A percentile compares a stretch with the other conserved stretches of the same genome.
Evolutionary conservation across 2,329 filamentous ascomycete species (phyloP).

Genomic region (Anisogramma anomala): DNA sequence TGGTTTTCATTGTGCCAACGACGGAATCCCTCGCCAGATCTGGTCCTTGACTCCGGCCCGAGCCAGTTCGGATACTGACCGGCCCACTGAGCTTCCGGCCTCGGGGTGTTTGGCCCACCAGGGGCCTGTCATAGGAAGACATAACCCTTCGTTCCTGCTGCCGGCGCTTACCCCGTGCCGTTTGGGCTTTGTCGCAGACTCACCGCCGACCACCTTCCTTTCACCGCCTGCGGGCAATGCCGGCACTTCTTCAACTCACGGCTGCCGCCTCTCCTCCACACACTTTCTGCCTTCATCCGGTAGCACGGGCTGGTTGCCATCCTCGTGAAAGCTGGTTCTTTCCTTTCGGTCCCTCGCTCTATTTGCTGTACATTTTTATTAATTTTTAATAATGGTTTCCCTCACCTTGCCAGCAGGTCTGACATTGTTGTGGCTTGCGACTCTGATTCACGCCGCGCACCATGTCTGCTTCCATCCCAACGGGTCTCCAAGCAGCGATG

Average conservation of each 20-base stretch:
- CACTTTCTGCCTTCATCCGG: neutral
- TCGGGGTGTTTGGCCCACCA: neutral
- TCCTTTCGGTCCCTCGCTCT: constrained; percentile 11
- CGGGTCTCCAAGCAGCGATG: constrained; percentile 4
- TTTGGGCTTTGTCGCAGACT: constrained; percentile 5
- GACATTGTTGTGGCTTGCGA: constrained; percentile 4
- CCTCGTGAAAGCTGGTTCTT: constrained; percentile 2
- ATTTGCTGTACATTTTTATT: neutral
- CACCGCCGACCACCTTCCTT: neutral
- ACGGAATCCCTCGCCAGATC: neutral
- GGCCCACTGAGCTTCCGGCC: no score
- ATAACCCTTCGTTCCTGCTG: neutral
- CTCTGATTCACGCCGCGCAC: constrained; percentile 1
- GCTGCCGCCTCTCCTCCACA: neutral
- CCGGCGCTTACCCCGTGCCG: neutral
- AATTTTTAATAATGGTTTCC: constrained; percentile 3
- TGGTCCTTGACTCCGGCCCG: neutral
- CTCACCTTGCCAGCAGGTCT: constrained; percentile 4
- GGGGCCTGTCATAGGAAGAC: neutral
- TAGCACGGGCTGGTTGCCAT: constrained; percentile 4
- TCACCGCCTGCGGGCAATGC: neutral
- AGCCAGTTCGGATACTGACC: no score
- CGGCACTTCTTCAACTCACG: neutral
- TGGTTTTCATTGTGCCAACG: neutral
- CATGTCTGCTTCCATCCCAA: constrained; percentile 1